These are phyloP conservation scores for Colletotrichum endophyticum DNA, from an alignment of 2,329 filamentous ascomycete species.

Conservation along the genomic window DNA sequence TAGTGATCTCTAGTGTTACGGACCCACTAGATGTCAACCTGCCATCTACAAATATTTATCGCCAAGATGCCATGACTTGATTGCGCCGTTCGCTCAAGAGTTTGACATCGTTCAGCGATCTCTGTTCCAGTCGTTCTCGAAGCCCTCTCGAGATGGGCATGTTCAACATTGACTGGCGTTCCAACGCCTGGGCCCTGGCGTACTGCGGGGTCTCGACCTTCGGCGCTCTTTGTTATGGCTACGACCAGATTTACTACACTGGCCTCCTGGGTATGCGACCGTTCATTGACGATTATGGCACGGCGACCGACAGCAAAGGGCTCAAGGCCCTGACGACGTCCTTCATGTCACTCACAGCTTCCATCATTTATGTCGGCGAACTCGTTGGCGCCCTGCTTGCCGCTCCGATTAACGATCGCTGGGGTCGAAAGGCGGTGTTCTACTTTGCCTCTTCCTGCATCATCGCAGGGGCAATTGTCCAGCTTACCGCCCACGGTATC, in stretches of 20 bases:
- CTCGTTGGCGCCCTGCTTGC: constrained; percentile 36
- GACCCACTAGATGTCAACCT: not conserved
- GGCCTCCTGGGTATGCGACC: constrained; percentile 16
- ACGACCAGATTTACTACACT: constrained; percentile 28
- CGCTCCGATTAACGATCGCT: constrained; percentile 39
- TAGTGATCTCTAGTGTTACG: not conserved
- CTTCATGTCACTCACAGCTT: constrained; percentile 37
- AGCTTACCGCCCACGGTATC: not conserved
- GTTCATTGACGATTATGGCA: constrained; percentile 32
- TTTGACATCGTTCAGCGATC: not conserved
- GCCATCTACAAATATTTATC: not conserved
- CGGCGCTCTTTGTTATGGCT: constrained; percentile 24
- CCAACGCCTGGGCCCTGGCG: constrained; percentile 27
- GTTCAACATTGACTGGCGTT: constrained; percentile 22
- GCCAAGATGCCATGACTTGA: not conserved
- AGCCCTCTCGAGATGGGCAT: constrained; percentile 17
- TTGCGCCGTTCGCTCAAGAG: not conserved
- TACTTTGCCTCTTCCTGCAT: constrained; percentile 36
- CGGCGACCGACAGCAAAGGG: constrained; percentile 21
- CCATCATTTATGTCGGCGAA: constrained; percentile 44
- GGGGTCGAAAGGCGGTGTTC: constrained; percentile 38
- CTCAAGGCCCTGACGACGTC: constrained; percentile 25
- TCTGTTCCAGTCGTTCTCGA: constrained; percentile 36
- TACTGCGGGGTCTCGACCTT: constrained; percentile 32
- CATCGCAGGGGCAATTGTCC: not conserved